Conservation (phyloP, 257 asterid species). For the Mentha longifolia region DNA sequence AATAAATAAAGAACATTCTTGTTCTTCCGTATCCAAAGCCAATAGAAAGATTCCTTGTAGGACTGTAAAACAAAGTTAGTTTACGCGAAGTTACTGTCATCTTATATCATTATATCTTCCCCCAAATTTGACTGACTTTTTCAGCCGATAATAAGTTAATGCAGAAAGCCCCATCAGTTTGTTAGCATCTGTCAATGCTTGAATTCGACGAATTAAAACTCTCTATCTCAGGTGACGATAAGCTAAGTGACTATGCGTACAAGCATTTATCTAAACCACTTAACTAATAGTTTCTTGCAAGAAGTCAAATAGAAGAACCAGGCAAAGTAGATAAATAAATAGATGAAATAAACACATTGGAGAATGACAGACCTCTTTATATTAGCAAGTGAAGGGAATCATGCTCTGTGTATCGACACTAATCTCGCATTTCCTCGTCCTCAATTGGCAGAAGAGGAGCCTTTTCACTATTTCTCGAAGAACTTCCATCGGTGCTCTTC, state of each 20-base stretch:
- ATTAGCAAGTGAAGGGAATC: slow-evolving; percentile 7
- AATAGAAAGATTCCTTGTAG: background rate
- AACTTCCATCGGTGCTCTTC: slow-evolving; percentile 32
- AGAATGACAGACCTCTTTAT: slow-evolving; percentile 34
- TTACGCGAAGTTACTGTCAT: background rate
- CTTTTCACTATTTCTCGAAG: slow-evolving; percentile 40
- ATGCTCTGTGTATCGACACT: slow-evolving; percentile 18
- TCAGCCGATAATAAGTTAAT: background rate
- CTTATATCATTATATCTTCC: background rate
- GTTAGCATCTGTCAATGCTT: slow-evolving; percentile 4
- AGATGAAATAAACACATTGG: background rate
- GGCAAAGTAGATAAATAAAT: background rate
- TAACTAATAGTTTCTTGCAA: background rate
- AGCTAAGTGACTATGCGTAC: background rate
- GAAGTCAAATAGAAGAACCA: background rate
- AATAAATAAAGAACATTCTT: background rate
- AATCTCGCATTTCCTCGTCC: slow-evolving; percentile 38
- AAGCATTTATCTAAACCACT: background rate
- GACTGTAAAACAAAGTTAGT: slow-evolving; percentile 1
- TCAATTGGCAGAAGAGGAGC: slow-evolving; percentile 56
- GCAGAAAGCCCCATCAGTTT: background rate
- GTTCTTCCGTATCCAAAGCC: background rate
- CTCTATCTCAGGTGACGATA: background rate
- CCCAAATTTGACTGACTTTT: background rate
- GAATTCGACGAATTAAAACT: background rate